A percentile compares a stretch with the other conserved stretches of the same genome.
phyloP scores from a whole-genome alignment of 306 rosid genomes.

The Cucurbita argyrosperma region DNA sequence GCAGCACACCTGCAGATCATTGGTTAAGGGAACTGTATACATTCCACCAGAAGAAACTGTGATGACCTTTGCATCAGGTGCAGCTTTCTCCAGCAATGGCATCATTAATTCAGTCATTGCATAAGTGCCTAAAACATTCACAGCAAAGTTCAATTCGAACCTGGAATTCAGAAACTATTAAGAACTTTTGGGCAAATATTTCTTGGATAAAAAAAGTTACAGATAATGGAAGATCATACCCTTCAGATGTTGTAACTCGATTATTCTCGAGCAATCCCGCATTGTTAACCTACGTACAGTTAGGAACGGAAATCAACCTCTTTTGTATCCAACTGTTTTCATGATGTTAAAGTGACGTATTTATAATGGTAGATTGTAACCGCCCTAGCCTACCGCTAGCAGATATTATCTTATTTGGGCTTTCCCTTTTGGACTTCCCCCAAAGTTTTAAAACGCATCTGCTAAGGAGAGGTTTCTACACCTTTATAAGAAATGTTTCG shows the following conservation, averaged over 20 bases:
- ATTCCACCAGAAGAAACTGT: slow-evolving; percentile 97
- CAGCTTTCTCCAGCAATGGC: slow-evolving; percentile 69
- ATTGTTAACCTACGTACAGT: slow-evolving; percentile 55
- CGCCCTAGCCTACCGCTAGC: no score
- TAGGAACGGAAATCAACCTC: slow-evolving; percentile 4
- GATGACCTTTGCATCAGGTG: slow-evolving; percentile 85
- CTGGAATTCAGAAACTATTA: slow-evolving; percentile 21
- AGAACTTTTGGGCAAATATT: neutral
- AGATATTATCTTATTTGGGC: no score
- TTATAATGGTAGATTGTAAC: neutral
- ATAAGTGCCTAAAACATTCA: slow-evolving; percentile 70
- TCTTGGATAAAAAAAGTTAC: neutral
- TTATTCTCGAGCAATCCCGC: slow-evolving; percentile 68
- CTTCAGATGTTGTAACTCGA: slow-evolving; percentile 69
- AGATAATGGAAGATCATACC: slow-evolving; percentile 26
- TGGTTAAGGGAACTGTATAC: slow-evolving; percentile 64
- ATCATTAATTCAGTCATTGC: slow-evolving; percentile 58
- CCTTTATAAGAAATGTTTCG: no score
- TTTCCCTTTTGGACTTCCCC: no score
- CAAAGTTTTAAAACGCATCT: no score
- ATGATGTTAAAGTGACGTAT: neutral
- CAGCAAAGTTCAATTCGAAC: slow-evolving; percentile 70
- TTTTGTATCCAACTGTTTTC: neutral
- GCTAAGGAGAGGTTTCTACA: no score
- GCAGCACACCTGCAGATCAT: slow-evolving; percentile 56